A percentile compares a stretch with the other conserved stretches of the same genome.
Evolutionary conservation across 2,329 filamentous ascomycete genomes (phyloP).

Genomic region (Colletotrichum acutatum): DNA sequence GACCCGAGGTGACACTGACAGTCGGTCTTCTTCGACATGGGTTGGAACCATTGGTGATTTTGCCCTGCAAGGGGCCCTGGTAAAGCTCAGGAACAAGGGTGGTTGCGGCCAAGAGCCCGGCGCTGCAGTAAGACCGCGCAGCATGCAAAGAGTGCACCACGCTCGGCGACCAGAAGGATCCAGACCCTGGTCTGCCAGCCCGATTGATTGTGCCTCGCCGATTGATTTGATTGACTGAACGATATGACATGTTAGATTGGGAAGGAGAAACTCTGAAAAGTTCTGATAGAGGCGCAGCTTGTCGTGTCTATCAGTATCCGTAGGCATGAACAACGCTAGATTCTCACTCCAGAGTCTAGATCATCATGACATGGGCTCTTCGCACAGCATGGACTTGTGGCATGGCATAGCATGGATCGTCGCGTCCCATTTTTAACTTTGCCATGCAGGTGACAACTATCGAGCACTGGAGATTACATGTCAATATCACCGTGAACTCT

Average conservation of each 20-base stretch:
- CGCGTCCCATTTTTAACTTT: neutral
- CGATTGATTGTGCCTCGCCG: conserved; percentile 2
- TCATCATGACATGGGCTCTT: too few species aligned
- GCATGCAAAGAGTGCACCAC: neutral
- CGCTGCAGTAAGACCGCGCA: neutral
- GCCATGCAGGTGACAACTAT: neutral
- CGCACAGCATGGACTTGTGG: too few species aligned
- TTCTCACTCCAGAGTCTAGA: neutral
- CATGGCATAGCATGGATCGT: neutral
- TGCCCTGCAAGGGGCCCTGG: neutral
- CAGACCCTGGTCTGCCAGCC: conserved; percentile 1
- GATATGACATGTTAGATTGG: conserved; percentile 17
- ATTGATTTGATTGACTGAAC: conserved; percentile 7
- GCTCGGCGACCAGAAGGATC: conserved; percentile 14
- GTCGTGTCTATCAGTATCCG: neutral
- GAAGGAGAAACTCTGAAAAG: neutral
- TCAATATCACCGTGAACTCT: conserved; percentile 1
- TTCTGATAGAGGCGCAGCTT: neutral
- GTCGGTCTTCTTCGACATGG: neutral
- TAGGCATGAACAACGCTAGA: neutral
- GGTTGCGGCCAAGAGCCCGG: neutral
- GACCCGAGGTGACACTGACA: neutral
- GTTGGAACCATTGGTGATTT: neutral
- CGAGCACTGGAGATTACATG: neutral
- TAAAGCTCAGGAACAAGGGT: conserved; percentile 4